Base-by-base conservation (phyloP, 805 yeast species). In the Candida broadrunensis region DNA sequence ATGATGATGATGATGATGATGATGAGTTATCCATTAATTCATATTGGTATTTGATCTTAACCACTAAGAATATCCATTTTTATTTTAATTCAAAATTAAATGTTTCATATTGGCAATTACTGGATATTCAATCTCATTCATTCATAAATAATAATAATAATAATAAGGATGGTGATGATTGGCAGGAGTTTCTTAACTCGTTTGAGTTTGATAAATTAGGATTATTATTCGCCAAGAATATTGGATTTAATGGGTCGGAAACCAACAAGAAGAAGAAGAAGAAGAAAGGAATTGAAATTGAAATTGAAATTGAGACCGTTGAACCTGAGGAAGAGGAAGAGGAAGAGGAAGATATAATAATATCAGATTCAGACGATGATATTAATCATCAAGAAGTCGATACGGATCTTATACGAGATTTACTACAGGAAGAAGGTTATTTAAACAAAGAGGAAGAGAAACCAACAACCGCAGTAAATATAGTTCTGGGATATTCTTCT, bases 61-160 rank as follows among this genome's bases (percentile, higher is more conserved):
- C 66, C 4, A 41, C 53, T 8, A 47, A 43, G 2, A 56, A 55
- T 0, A 29, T 38, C 16, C 72, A 66, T 43, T 66, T 63, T 42
- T 66, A 66, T 48, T 66, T 50, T 43, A 54, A 65, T 45, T 27
- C 39, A 12, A 37, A 18, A 1, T 41, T 45, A 4, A 43, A 44
- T 16, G 18, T 37, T 17, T 57, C 70, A 5, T 61, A 53, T 35
- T 66, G 72, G 72, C 71, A 65, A 48, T 42, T 64, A 19, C 34
- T 46, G 13, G 70, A 65, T 33, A 36, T 65, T 1, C 41, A 43
- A 17, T 32, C 43, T 17, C 26, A 38, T 3, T 35, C 33, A 25
- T 8, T 25, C 29, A 25, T 5, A 8, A 5, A 13, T 25, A 13
- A 25, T 54, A 54, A 15, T 56, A 51, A 21, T 7, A 9, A 21